These are phyloP conservation scores for Gossypioides kirkii DNA, from an alignment of 345 rosid species.

Conservation along the genomic window DNA sequence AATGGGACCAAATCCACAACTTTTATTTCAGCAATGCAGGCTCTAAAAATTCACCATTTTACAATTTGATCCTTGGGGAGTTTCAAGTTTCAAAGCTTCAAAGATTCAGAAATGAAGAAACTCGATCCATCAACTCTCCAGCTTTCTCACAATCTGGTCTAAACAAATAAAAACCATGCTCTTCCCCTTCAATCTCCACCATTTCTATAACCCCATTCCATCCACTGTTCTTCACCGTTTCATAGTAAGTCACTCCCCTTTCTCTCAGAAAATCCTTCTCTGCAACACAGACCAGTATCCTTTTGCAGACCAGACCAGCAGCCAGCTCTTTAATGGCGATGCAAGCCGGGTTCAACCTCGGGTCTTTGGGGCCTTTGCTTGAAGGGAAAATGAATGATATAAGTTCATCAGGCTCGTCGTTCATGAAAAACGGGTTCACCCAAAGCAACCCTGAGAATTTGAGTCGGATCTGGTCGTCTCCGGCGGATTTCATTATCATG, in stretches of 20 bases:
- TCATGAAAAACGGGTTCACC: constrained; percentile 39
- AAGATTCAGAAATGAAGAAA: background rate
- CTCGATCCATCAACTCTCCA: background rate
- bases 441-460: constrained; percentile 22
- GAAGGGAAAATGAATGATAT: constrained; percentile 27
- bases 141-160: background rate
- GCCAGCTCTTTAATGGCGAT: constrained; percentile 23
- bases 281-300: constrained; percentile 37
- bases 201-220: constrained; percentile 31
- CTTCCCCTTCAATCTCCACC: constrained; percentile 21
- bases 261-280: constrained; percentile 32
- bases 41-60: no score
- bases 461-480: constrained; percentile 20
- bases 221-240: constrained; percentile 28
- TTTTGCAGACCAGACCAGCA: constrained; percentile 28
- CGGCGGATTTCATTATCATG: constrained; percentile 25
- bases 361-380: constrained; percentile 36
- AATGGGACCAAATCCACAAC: no score
- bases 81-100: background rate
- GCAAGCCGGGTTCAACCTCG: constrained; percentile 27
- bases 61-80: no score
- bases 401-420: constrained; percentile 24
- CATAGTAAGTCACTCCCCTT: constrained; percentile 27
- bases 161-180: constrained; percentile 24
- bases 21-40: no score